These are phyloP conservation scores for Typha latifolia DNA, from an alignment of 176 grass and related monocot genomes.

Conservation along the genomic window DNA sequence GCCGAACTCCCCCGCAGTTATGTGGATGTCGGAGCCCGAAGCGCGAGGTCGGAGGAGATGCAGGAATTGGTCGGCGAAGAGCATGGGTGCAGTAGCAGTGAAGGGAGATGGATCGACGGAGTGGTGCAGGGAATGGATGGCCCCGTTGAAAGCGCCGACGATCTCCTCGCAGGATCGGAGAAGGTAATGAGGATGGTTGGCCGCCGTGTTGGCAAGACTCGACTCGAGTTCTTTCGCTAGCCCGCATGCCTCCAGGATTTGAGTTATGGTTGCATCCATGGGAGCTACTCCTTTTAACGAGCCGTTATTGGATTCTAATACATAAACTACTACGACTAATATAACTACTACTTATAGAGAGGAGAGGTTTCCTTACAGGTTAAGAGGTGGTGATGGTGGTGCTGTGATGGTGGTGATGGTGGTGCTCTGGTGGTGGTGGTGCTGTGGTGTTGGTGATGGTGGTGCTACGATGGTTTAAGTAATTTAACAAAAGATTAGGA, in stretches of 20 bases:
- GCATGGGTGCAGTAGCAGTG: background rate
- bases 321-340: background rate
- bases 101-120: background rate
- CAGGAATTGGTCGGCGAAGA: background rate
- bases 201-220: background rate
- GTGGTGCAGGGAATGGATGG: background rate
- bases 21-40: background rate
- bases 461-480: background rate
- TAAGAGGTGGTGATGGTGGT: background rate
- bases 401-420: background rate
- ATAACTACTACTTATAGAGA: background rate
- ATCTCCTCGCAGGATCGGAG: conserved; percentile 14
- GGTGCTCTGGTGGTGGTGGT: background rate
- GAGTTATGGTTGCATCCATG: conserved; percentile 28
- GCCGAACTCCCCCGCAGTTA: background rate
- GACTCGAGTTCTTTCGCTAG: conserved; percentile 23
- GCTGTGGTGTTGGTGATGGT: background rate
- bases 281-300: background rate
- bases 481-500: background rate
- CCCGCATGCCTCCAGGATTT: conserved; percentile 29
- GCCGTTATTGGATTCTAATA: too few species aligned
- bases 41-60: background rate
- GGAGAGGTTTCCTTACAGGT: background rate
- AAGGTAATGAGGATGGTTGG: conserved; percentile 6
- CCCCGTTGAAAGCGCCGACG: conserved; percentile 5